Evolutionary conservation across 805 yeast genomes (phyloP).

Genomic region (Ogataea angusta): DNA sequence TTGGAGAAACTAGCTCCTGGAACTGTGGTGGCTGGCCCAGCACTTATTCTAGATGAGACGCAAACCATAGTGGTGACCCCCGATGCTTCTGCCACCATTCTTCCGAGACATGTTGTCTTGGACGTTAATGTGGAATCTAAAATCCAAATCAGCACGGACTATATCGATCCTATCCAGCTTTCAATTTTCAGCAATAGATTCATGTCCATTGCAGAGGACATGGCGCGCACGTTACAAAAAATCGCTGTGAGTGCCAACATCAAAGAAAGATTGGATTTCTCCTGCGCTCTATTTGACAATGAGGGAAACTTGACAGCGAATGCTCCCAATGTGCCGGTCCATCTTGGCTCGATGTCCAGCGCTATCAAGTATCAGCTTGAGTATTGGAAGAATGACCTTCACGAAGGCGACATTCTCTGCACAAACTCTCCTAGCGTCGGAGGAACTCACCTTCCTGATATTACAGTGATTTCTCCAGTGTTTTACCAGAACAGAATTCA

Average conservation of each 20-base stretch:
- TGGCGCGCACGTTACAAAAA: conserved; percentile 45
- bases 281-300: conserved; percentile 46
- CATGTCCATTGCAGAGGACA: conserved; percentile 50
- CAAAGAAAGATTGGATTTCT: conserved; percentile 46
- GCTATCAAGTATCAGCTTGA: conserved; percentile 38
- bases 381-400: conserved; percentile 37
- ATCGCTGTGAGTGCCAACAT: conserved; percentile 44
- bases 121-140: conserved; percentile 20
- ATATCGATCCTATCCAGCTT: conserved; percentile 42
- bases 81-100: conserved; percentile 29
- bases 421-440: conserved; percentile 44
- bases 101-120: conserved; percentile 35
- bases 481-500: conserved; percentile 42
- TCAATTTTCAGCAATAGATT: conserved; percentile 45
- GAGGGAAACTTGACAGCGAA: conserved; percentile 35
- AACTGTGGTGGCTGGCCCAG: conserved; percentile 48
- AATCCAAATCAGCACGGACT: conserved; percentile 38
- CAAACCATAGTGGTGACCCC: conserved; percentile 39
- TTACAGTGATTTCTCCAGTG: conserved; percentile 58
- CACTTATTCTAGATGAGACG: conserved; percentile 34
- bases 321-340: conserved; percentile 44
- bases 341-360: conserved; percentile 45
- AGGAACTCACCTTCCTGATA: conserved; percentile 49
- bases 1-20: conserved; percentile 51
- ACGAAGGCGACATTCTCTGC: conserved; percentile 42